Base-by-base conservation (phyloP, 2,329 filamentous ascomycete species). In the Xylaria sp. region DNA sequence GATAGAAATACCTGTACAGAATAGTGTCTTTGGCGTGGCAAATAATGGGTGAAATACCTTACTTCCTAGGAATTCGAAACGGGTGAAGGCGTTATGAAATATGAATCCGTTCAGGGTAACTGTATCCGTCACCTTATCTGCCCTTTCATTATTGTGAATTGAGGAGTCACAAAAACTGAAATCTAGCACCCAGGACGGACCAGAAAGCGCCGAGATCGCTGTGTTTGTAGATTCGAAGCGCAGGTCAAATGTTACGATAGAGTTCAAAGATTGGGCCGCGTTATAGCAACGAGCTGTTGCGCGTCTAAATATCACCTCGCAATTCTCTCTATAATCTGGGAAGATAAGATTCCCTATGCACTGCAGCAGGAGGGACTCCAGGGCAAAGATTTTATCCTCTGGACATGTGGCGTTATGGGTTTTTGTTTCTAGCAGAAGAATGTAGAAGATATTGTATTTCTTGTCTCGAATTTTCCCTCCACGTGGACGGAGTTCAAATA, bases 371-470 rank as follows among this genome's bases (percentile, higher is more conserved):
- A 65, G 63, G 1, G 55, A 65, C 37, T 65, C 47, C 9, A 65
- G 6, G 0, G 55, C 63, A 10, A 35, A 65, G 5, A 60, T 54
- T n/a, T 65, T 65, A n/a, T 65, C 63, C 9, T n/a, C 18, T 1
- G 55, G 37, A 8, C 47, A n/a, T 5, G 55, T 47, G 10, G 63
- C 63, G 6, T 12, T 32, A 35, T 25, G 37, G 0, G 42, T n/a
- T 18, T 2, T 27, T 12, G 42, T 50, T 35, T 16, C 12, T 9
- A 5, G 9, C 35, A 58, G 44, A 27, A 42, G 37, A 4, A 12
- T 1, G 12, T 18, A 58, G 25, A 44, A n/a, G 9, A 1, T n/a
- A 9, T 32, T 13, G 8, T 1, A 40, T 18, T 13, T 18, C 12
- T 35, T 35, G 32, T 35, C 32, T 35, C 5, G 6, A 35, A 2